Evolutionary conservation across 805 yeast species (phyloP).

Genomic region (Ogataea pini): DNA sequence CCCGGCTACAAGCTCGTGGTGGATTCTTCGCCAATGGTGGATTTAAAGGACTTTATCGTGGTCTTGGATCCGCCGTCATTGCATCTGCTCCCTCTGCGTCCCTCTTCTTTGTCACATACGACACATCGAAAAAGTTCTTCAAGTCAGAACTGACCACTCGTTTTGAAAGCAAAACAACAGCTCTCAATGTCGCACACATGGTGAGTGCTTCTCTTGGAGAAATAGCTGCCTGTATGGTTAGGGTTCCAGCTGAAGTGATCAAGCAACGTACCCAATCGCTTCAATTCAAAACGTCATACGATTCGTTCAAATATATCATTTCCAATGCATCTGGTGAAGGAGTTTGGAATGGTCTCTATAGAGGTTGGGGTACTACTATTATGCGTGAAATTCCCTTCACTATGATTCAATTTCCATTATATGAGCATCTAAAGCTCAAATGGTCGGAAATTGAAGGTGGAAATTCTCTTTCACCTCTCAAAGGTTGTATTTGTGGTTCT

Average conservation of each 20-base stretch:
- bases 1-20: slow-evolving; percentile 92
- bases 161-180: slow-evolving; percentile 26
- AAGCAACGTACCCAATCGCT: slow-evolving; percentile 92
- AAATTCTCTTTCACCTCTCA: slow-evolving; percentile 55
- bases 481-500: slow-evolving; percentile 84
- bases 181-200: slow-evolving; percentile 69
- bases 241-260: slow-evolving; percentile 96
- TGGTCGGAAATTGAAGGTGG: slow-evolving; percentile 49
- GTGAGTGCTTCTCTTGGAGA: slow-evolving; percentile 86
- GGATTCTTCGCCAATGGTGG: slow-evolving; percentile 95
- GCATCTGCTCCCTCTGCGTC: slow-evolving; percentile 93
- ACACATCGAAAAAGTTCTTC: slow-evolving; percentile 55
- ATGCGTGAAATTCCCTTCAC: slow-evolving; percentile 97
- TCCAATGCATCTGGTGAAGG: slow-evolving; percentile 78
- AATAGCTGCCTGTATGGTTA: slow-evolving; percentile 84
- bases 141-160: slow-evolving; percentile 21
- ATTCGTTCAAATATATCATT: slow-evolving; percentile 64
- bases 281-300: slow-evolving; percentile 55
- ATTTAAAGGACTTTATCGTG: slow-evolving; percentile 85
- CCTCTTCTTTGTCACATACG: slow-evolving; percentile 81
- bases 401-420: slow-evolving; percentile 90
- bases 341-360: slow-evolving; percentile 69
- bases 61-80: slow-evolving; percentile 88
- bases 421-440: slow-evolving; percentile 72
- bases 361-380: slow-evolving; percentile 93